Base-by-base conservation (phyloP, 1,284 basidiomycete species). In the Malassezia nana region DNA sequence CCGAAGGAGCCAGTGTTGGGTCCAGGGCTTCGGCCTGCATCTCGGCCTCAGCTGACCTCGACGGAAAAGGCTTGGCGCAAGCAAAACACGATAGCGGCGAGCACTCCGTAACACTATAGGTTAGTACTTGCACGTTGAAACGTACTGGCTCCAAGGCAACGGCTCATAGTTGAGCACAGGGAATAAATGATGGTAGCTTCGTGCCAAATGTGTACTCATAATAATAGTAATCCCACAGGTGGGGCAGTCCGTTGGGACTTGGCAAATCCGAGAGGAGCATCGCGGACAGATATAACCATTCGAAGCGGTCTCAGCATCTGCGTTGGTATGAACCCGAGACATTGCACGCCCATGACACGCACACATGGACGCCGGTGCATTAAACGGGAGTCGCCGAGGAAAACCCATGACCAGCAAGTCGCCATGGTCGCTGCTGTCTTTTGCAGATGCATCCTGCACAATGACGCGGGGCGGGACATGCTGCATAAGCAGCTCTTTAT, bases 381-480 rank as follows among this genome's bases (percentile, higher is more conserved):
- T 60, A 2, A 62, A 60, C 9, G 71, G 66, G 6, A 72, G 54
- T 3, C 67, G 58, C 0, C 65, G 51, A 2, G 71, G 94, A 75
- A 99, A 99, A 3, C 92, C 92, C 90, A 99, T 98, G 79, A 94
- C 85, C 84, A 99, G 91, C 33, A 99, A 78, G 75, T 98, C 70
- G 1, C 70, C 63, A 25, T 46, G 48, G 26, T 54, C 52, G 42
- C 4, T 28, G 13, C 13, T 18, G 2, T 10, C 47, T 1, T 51
- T 47, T 18, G 44, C 24, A 4, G 6, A 25, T 16, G 45, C 13
- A 26, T 28, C 22, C 6, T 60, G 58, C 2, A 49, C 52, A 12
- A 74, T 58, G 9, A 66, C 66, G 5, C 66, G 67, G 0, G 92
- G 94, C 8, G 91, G 87, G 22, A 98, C 85, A n/a, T 88, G 81